Evolutionary conservation across 2,329 filamentous ascomycete species (phyloP), one percentile per base, ranked within the genome.

Genomic region (Sporothrix phasma): DNA sequence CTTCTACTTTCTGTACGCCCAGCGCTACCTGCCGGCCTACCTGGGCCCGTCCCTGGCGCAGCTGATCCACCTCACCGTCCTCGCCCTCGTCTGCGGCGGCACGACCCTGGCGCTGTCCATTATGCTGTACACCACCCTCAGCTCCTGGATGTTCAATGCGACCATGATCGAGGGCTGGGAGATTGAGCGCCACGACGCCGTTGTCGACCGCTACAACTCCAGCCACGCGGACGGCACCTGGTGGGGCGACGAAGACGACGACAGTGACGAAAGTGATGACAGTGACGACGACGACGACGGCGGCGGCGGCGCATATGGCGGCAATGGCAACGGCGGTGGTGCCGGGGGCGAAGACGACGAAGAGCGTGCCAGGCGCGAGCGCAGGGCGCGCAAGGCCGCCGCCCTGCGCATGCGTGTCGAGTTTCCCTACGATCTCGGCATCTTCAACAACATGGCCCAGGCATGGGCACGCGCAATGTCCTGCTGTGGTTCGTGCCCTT

Each of bases 111-210:
- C 80, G 0, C 79, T 94, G 1, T 75, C 76, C 1, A 79, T 94
- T 43, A 80, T 94, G 66, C 76, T 92, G 3, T 73, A 81, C n/a
- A 83, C 84, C 5, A 85, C 86, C 0, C 64, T 83, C 1, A 84
- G 82, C 72, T 80, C 80, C 63, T 85, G 89, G 72, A 70, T 81
- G 3, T 79, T 87, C 66, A 92, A 92, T 75, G 85, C 81, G 17
- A 93, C 89, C 26, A 90, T 89, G 73, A 94, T 95, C 70, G 90
- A 95, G 75, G 81, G 81, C 66, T 93, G 89, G 89, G 89, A 88
- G 71, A 74, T 84, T 54, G 85, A 88, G 68, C 78, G 85, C 0
- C 85, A 88, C 73, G 82, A 85, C 67, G 77, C 81, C 8, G 73
- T 85, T 1, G 74, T 85, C 26, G 75, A 78, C 24, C 77, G 82